These are phyloP conservation scores for Aureobasidium sp. DNA, from an alignment of 2,329 filamentous ascomycete genomes.

Conservation along the genomic window DNA sequence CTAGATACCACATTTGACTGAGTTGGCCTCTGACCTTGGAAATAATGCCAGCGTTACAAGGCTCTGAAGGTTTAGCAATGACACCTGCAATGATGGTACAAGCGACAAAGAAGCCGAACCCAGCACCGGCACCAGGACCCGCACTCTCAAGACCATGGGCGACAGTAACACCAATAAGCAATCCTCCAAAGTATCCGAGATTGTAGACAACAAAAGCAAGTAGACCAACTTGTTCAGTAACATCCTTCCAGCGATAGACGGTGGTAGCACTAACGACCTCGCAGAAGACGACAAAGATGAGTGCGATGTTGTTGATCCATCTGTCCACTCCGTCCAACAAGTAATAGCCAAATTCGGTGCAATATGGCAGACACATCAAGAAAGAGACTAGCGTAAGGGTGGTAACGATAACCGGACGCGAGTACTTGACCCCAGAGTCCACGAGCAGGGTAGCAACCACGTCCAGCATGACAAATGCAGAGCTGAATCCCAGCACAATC, in stretches of 20 bases:
- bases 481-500: conserved; percentile 49
- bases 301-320: conserved; percentile 47
- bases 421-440: conserved; percentile 42
- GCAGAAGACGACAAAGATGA: conserved; percentile 48
- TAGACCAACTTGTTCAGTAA: conserved; percentile 37
- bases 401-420: conserved; percentile 42
- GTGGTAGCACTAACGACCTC: conserved; percentile 45
- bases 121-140: conserved; percentile 28
- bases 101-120: conserved; percentile 44
- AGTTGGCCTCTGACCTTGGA: conserved; percentile 10
- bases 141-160: conserved; percentile 32
- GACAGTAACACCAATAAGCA: conserved; percentile 43
- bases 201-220: conserved; percentile 40
- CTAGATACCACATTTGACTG: conserved; percentile 43
- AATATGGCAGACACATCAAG: conserved; percentile 47
- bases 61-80: neutral
- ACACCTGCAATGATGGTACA: conserved; percentile 29
- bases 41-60: neutral
- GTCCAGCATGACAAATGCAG: conserved; percentile 52
- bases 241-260: conserved; percentile 44
- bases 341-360: conserved; percentile 50
- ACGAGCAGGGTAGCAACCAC: conserved; percentile 46
- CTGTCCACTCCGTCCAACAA: conserved; percentile 46
- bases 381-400: conserved; percentile 41
- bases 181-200: conserved; percentile 44